Evolutionary conservation across 257 asterid species (phyloP).

Genomic region (Solanum raphanifolium): DNA sequence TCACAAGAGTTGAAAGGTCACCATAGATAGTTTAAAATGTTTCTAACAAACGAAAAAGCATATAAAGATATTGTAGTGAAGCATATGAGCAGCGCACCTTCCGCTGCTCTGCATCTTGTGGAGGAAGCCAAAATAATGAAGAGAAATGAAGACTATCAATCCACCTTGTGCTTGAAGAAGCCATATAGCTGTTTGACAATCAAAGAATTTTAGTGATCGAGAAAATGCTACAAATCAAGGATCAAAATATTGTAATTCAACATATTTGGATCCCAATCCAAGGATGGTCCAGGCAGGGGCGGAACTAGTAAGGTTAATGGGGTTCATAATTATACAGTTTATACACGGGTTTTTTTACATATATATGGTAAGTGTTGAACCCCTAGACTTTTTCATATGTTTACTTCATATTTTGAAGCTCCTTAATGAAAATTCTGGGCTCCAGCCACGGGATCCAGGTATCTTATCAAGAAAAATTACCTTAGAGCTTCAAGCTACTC

Average conservation of each 20-base stretch:
- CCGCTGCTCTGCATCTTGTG: constrained; percentile 68
- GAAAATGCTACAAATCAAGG: constrained; percentile 49
- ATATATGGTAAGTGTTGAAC: background rate
- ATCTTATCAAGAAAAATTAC: background rate
- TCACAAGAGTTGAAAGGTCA: background rate
- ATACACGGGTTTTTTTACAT: background rate
- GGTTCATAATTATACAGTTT: background rate
- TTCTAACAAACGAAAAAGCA: background rate
- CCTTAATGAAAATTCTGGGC: background rate
- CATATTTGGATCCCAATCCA: constrained; percentile 8
- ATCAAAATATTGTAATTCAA: constrained; percentile 46
- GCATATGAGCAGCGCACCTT: constrained; percentile 38
- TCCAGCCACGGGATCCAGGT: background rate
- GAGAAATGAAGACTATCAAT: constrained; percentile 83
- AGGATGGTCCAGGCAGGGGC: background rate
- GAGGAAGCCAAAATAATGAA: constrained; percentile 92
- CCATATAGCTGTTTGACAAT: constrained; percentile 8
- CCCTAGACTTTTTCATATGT: background rate
- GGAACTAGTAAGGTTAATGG: background rate
- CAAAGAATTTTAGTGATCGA: constrained; percentile 20
- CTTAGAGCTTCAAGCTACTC: background rate
- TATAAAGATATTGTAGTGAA: background rate
- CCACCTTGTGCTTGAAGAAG: constrained; percentile 72
- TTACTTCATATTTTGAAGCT: background rate
- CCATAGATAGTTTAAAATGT: background rate